These are phyloP conservation scores for Syzygium aqueum DNA, from an alignment of 345 rosid genomes.

Conservation along the genomic window DNA sequence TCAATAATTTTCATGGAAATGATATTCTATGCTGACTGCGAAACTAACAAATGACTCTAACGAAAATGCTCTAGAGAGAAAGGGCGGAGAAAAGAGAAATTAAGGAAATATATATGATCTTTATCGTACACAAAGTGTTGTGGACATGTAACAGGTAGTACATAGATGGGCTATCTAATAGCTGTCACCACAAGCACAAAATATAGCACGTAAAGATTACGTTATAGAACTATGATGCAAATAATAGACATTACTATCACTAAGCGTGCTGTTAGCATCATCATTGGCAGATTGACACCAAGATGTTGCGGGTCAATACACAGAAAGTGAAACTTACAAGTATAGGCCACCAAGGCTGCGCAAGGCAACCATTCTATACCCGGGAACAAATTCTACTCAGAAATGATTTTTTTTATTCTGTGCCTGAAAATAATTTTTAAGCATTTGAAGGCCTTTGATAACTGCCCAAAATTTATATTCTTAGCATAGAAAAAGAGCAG, in stretches of 20 bases:
- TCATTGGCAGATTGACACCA: neutral
- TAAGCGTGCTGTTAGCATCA: neutral
- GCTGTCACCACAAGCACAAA: neutral
- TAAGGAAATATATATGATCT: neutral
- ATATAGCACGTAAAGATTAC: neutral
- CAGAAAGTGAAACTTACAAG: neutral
- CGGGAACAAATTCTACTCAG: no score
- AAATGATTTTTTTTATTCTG: no score
- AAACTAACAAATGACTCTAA: neutral
- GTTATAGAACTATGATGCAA: neutral
- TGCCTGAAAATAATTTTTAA: no score
- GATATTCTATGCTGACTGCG: neutral
- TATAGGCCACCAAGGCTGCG: neutral
- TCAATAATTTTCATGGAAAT: neutral
- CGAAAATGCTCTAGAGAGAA: neutral
- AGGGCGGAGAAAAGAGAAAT: neutral
- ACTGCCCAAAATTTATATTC: no score
- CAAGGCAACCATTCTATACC: no score
- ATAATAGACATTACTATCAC: neutral
- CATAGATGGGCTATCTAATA: neutral
- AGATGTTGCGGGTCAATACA: neutral
- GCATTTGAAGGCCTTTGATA: no score
- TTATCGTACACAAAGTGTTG: neutral
- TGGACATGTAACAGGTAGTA: neutral
- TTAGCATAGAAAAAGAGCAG: no score